Conservation (phyloP, 441 rosid genomes). For the Pelargonium fulgidum region DNA sequence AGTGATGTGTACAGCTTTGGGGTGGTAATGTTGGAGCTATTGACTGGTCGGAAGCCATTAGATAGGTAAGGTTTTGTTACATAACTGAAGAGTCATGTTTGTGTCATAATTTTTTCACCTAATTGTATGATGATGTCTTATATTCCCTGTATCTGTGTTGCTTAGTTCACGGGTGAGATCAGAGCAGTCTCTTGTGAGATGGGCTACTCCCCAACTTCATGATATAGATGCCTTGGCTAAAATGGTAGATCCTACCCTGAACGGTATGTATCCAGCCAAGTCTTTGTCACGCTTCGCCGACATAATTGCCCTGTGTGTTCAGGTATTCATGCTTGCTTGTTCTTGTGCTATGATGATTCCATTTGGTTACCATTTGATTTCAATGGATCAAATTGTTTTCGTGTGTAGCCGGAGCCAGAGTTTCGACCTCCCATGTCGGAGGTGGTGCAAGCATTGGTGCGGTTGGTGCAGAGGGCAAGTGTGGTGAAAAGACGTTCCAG, state of each 20-base stretch:
- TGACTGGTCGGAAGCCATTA: slow-evolving; percentile 78
- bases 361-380: no score
- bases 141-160: background rate
- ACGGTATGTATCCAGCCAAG: slow-evolving; percentile 71
- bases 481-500: slow-evolving; percentile 70
- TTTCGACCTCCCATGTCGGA: slow-evolving; percentile 87
- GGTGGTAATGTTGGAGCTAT: slow-evolving; percentile 90
- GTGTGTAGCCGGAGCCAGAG: slow-evolving; percentile 54
- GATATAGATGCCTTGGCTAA: slow-evolving; percentile 82
- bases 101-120: background rate
- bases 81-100: background rate
- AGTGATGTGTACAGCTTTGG: slow-evolving; percentile 97
- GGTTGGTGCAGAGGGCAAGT: slow-evolving; percentile 87
- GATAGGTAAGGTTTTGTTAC: slow-evolving; percentile 48
- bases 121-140: no score
- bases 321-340: slow-evolving; percentile 32
- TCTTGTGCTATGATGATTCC: no score
- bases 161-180: slow-evolving; percentile 58
- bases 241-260: slow-evolving; percentile 91
- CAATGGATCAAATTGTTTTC: background rate
- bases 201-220: slow-evolving; percentile 94
- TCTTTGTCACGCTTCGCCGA: slow-evolving; percentile 87
- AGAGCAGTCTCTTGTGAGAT: slow-evolving; percentile 87
- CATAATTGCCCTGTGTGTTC: slow-evolving; percentile 81
- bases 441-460: slow-evolving; percentile 86